These are phyloP conservation scores for Trichocladium antarcticum DNA, from an alignment of 495 filamentous ascomycete genomes.

Conservation along the genomic window DNA sequence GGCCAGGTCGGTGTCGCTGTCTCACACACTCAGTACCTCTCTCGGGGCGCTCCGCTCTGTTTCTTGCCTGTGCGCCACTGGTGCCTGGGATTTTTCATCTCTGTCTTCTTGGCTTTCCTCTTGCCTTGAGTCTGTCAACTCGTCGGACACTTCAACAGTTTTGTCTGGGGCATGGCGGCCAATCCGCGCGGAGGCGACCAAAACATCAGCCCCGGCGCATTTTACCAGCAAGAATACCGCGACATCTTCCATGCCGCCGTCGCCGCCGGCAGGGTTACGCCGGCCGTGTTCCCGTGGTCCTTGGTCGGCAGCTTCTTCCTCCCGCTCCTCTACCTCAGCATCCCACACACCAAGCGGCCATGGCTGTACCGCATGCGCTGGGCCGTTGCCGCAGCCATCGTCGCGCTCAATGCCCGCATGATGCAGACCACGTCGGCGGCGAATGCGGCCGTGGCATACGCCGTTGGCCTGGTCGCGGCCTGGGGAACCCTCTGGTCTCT, in stretches of 20 bases:
- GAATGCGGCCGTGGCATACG: slow-evolving; percentile 52
- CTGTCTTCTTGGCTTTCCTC: no score
- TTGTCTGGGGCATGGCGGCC: background rate
- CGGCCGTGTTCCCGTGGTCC: slow-evolving; percentile 48
- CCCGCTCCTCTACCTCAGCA: slow-evolving; percentile 44
- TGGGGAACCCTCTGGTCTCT: slow-evolving; percentile 59
- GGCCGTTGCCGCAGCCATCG: slow-evolving; percentile 38
- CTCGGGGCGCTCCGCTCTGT: no score
- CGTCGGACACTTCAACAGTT: no score
- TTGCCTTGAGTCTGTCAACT: no score
- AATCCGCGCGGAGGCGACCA: background rate
- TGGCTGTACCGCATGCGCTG: slow-evolving; percentile 42
- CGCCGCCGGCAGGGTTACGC: slow-evolving; percentile 30
- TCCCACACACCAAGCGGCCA: slow-evolving; percentile 44
- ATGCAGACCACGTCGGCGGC: slow-evolving; percentile 41
- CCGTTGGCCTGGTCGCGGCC: slow-evolving; percentile 50
- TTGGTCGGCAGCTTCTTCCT: slow-evolving; percentile 39
- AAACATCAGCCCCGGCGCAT: slow-evolving; percentile 5
- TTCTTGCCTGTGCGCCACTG: no score
- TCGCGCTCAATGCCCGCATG: slow-evolving; percentile 31
- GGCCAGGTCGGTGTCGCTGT: no score
- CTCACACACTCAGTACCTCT: no score
- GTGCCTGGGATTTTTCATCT: no score
- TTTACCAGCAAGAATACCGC: slow-evolving; percentile 3
- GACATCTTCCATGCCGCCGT: slow-evolving; percentile 9